Conservation (phyloP, 345 rosid species). For the Melaleuca alternifolia region DNA sequence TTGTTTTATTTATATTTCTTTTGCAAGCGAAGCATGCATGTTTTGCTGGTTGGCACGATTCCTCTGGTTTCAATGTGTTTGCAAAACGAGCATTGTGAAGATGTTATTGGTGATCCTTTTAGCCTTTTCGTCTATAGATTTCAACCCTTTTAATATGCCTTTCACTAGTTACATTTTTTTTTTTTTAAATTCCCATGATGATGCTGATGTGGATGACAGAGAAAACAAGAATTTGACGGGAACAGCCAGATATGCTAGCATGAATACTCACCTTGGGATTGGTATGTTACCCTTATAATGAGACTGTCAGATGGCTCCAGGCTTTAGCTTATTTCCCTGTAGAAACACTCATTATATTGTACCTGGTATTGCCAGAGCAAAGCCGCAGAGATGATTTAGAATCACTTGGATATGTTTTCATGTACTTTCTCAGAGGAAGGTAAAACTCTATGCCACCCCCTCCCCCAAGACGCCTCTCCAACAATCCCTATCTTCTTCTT, state of each 20-base stretch:
- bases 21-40: neutral
- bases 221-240: constrained; percentile 93
- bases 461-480: neutral
- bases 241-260: constrained; percentile 95
- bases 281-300: constrained; percentile 22
- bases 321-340: neutral
- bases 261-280: constrained; percentile 93
- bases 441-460: neutral
- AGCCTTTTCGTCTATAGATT: neutral
- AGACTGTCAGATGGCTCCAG: neutral
- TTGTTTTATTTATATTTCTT: neutral
- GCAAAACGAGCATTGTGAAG: neutral
- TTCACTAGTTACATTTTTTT: neutral
- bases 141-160: neutral
- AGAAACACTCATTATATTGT: neutral
- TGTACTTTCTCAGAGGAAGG: constrained; percentile 94
- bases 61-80: neutral
- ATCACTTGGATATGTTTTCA: constrained; percentile 82
- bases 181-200: neutral
- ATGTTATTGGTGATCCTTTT: neutral
- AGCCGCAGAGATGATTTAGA: constrained; percentile 96
- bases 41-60: neutral
- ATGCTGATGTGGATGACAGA: constrained; percentile 40
- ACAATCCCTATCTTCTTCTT: constrained; percentile 5
- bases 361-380: constrained; percentile 54